Conservation (phyloP, 345 rosid species). For the Hibiscus syriacus region DNA sequence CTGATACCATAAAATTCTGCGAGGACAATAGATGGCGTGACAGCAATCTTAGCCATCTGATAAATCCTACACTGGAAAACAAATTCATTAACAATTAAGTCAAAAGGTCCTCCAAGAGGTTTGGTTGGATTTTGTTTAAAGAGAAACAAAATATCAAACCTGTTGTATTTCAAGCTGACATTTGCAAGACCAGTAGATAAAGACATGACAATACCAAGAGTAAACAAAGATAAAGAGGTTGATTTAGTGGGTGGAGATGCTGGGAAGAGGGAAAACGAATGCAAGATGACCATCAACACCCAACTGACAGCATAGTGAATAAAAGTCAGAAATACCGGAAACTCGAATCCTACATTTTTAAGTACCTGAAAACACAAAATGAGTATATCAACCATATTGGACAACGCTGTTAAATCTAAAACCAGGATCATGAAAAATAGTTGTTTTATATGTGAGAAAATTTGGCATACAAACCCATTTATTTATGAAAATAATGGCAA, state of each 20-base stretch:
- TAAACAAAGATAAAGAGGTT: slow-evolving; percentile 40
- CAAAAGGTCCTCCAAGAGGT: not conserved
- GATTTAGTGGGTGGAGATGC: slow-evolving; percentile 69
- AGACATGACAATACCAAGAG: slow-evolving; percentile 86
- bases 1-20: slow-evolving; percentile 71
- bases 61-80: slow-evolving; percentile 70
- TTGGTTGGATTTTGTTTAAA: not conserved
- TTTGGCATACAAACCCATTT: slow-evolving; percentile 53
- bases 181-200: slow-evolving; percentile 95
- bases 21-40: slow-evolving; percentile 89
- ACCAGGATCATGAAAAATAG: not conserved
- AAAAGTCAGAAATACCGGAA: slow-evolving; percentile 82
- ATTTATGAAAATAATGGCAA: slow-evolving; percentile 72
- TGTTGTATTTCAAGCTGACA: slow-evolving; percentile 95
- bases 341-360: slow-evolving; percentile 74
- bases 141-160: slow-evolving; percentile 29
- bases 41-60: slow-evolving; percentile 94
- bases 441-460: not conserved
- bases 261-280: slow-evolving; percentile 61
- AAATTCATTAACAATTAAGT: not conserved
- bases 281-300: slow-evolving; percentile 72
- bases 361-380: slow-evolving; percentile 49
- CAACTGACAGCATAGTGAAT: slow-evolving; percentile 80
- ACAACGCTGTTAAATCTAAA: not conserved
- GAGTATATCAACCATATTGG: not conserved